Base-by-base conservation (phyloP, 176 grass and related monocot species). In the Oryza nivara region DNA sequence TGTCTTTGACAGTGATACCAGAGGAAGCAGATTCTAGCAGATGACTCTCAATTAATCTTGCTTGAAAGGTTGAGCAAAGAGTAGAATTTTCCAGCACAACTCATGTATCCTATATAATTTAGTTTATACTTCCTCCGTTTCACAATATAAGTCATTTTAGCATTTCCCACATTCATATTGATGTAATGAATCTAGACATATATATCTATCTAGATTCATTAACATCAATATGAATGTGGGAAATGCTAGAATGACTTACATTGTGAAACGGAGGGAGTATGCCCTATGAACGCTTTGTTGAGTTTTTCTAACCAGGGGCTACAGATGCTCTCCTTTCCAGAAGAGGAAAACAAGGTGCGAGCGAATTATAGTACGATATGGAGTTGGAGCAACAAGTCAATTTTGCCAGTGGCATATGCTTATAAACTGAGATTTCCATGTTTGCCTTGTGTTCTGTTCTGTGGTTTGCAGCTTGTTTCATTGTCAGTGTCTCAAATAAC, bases 1-100 rank as follows among this genome's bases (percentile, higher is more conserved):
- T 76, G 67, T 81, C 66, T 4, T 90, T 95, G 82, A 92, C 91
- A 45, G 91, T 98, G 61, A 72, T 74, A 72, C 93, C 96, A 65
- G 91, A 93, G 80, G 93, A 95, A 75, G 83, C 89, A 67, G 85
- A 93, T 76, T 76, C 72, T 28, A 83, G 65, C 30, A 88, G 84
- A 68, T 96, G 84, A 85, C 65, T 85, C 49, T 43, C 72, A 43
- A 79, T 45, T 69, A 47, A 72, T 86, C 48, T 81, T 81, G 79
- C 74, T 52, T 43, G 69, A 58, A 82, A 47, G 47, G 15, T 56
- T 78, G 73, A 77, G 20, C 48, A 43, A 28, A 35, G 1, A 36
- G 40, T 34, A 67, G 70, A 54, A 67, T 60, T 77, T 72, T 88
- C 51, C 65, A 76, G 67, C 67, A 41, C 34, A 85, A 72, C 60